Evolutionary conservation across 73 alveolate genomes (phyloP).

Genomic region (Paramecium octaurelia): DNA sequence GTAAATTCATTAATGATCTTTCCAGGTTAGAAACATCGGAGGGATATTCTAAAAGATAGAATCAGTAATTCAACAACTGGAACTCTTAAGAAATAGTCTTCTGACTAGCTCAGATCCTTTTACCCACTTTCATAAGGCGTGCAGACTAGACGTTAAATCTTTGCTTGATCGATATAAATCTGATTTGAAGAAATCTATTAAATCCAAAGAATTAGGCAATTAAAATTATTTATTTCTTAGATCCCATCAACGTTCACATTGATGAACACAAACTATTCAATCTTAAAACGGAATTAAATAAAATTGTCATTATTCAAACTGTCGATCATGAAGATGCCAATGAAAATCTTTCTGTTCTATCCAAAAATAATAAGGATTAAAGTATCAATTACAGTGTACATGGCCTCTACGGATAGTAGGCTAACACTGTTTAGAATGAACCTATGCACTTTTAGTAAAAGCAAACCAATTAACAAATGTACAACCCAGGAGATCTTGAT

Average conservation of each 20-base stretch:
- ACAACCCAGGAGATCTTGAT: background rate
- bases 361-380: background rate
- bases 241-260: constrained; percentile 51
- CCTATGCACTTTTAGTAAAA: background rate
- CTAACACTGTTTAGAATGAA: background rate
- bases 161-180: constrained; percentile 52
- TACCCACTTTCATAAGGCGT: constrained; percentile 14
- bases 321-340: background rate
- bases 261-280: constrained; percentile 50
- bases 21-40: constrained; percentile 3
- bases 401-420: background rate
- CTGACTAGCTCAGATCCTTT: constrained; percentile 24
- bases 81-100: constrained; percentile 4
- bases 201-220: constrained; percentile 36
- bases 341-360: background rate
- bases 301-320: background rate
- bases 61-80: constrained; percentile 23
- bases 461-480: background rate
- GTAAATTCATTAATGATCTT: background rate
- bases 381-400: background rate
- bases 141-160: constrained; percentile 56
- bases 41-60: constrained; percentile 39
- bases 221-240: background rate
- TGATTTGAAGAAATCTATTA: constrained; percentile 36
- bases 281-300: constrained; percentile 26